Evolutionary conservation across 345 rosid genomes (phyloP), one percentile per base, ranked within the genome.

Genomic region (Durio zibethinus): DNA sequence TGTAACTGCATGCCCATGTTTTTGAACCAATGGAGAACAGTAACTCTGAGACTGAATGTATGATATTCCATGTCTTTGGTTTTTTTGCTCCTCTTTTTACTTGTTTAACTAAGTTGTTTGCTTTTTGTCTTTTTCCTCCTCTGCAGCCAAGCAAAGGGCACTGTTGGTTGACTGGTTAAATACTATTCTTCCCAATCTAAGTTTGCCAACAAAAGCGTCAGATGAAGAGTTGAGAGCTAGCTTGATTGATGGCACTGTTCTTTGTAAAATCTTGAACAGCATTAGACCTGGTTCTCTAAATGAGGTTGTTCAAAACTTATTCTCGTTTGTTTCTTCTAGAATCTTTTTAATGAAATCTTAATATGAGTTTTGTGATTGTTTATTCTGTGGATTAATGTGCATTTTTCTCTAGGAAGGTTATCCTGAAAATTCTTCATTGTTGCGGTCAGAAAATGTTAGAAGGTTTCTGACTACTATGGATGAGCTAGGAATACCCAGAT

Each of bases 381-480:
- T 74, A 53, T 43, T 61, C 36, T 29, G 42, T 76, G 52, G 27
- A 75, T 75, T 76, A 61, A 18, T 66, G 9, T 20, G 72, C 68
- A 23, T 77, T 75, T 81, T 21, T 72, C 59, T 80, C 73, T 36
- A 93, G 97, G 92, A 79, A 81, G 85, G 83, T 63, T 75, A 81
- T 82, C 80, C 65, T 59, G 77, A 81, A 80, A 59, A 75, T 48
- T 78, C 85, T 43, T 73, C 77, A 60, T 80, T 72, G 61, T 81
- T 87, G 61, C 67, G 33, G 62, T 29, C 76, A 40, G 92, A 88
- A 78, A 85, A 85, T 82, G 85, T 89, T 71, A 85, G 80, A n/a
- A 84, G 77, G 78, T 93, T 95, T 84, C 85, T 92, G 71, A 81
- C 86, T n/a, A 77, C 82, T 42, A 79, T 93, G 90, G 93, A 90